Conservation (phyloP, 75 land plant species). For the Picea sitchensis region DNA sequence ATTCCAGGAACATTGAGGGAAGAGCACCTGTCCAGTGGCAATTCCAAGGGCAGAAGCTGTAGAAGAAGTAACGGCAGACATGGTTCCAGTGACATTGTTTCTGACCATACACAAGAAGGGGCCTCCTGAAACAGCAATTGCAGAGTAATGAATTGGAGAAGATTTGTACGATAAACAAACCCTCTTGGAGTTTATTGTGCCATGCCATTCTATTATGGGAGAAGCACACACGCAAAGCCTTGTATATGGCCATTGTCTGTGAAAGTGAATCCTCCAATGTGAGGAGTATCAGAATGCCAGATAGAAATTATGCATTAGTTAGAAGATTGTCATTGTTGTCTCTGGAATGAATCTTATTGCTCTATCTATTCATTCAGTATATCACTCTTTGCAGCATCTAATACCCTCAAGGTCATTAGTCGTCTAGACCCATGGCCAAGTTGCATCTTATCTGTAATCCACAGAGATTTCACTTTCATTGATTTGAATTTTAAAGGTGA, state of each 20-base stretch:
- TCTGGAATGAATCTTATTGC: no score
- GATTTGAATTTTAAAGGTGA: no score
- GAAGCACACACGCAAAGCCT: not conserved
- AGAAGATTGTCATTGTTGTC: no score
- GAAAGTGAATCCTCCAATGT: no score
- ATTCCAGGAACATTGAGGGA: conserved; percentile 21
- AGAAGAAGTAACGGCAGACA: not conserved
- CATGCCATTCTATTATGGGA: not conserved
- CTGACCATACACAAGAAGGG: not conserved
- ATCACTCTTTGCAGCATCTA: no score
- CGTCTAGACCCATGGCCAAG: no score
- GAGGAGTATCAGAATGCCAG: no score
- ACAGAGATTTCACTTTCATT: no score
- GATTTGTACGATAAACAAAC: not conserved
- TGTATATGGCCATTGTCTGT: not conserved
- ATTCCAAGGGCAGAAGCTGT: not conserved
- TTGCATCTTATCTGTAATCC: no score
- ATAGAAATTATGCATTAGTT: no score
- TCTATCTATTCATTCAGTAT: no score
- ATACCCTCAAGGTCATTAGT: no score
- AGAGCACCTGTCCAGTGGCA: not conserved
- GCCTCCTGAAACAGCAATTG: not conserved
- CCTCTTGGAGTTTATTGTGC: not conserved
- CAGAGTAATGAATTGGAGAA: not conserved
- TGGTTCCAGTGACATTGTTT: conserved; percentile 5